Evolutionary conservation across 192 early-diverging fungal genomes (phyloP).

Genomic region (Entophlyctis luteolus): DNA sequence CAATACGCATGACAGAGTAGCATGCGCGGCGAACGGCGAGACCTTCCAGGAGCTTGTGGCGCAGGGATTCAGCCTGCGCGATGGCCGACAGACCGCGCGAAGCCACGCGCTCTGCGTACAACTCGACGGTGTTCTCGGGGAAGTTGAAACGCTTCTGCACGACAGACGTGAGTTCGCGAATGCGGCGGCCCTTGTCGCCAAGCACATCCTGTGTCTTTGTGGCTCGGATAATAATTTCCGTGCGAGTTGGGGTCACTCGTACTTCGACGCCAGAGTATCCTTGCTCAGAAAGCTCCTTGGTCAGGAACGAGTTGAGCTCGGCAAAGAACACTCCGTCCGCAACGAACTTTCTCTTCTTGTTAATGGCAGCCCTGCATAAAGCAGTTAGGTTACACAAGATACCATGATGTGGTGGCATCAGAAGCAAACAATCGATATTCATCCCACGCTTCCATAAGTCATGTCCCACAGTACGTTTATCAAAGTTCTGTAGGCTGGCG

Average conservation of each 20-base stretch:
- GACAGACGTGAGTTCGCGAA: slow-evolving; percentile 94
- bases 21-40: slow-evolving; percentile 95
- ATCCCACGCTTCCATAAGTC: too few relatives aligned
- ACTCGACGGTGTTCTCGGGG: slow-evolving; percentile 95
- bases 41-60: slow-evolving; percentile 96
- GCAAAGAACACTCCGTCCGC: slow-evolving; percentile 99
- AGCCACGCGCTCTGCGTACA: slow-evolving; percentile 96
- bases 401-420: too few relatives aligned
- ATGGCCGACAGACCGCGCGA: slow-evolving; percentile 97
- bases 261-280: slow-evolving; percentile 99
- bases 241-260: slow-evolving; percentile 97
- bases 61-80: slow-evolving; percentile 97
- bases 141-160: slow-evolving; percentile 99
- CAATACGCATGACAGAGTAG: slow-evolving; percentile 98
- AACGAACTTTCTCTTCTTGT: slow-evolving; percentile 75
- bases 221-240: slow-evolving; percentile 99
- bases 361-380: slow-evolving; percentile 27
- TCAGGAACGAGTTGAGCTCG: slow-evolving; percentile 99
- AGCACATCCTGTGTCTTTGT: slow-evolving; percentile 97
- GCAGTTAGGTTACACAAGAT: too few relatives aligned
- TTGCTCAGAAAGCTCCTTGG: slow-evolving; percentile 92
- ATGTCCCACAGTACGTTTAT: too few relatives aligned
- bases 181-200: slow-evolving; percentile 97
- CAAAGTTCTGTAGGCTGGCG: too few relatives aligned
- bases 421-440: too few relatives aligned